Base-by-base conservation (phyloP, 805 yeast species). In the Schwanniomyces vanrijiae region DNA sequence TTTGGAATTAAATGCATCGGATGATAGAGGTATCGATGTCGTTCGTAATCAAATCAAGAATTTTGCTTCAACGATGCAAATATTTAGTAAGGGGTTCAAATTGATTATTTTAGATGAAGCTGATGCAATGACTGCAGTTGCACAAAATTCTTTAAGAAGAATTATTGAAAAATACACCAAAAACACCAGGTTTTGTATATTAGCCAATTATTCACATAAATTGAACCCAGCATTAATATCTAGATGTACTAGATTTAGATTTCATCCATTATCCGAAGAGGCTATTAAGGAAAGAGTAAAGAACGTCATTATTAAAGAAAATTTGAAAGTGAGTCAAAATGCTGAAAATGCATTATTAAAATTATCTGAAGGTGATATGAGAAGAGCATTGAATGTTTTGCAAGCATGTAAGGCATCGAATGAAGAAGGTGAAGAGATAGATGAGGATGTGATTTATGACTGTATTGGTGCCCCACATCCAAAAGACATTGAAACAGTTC, bases 381-480 rank as follows among this genome's bases (percentile, higher is more conserved):
- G 99, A 71, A 81, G 88, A 43, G 96, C 96, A 1, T 75, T 94
- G 56, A 94, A 94, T 60, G 97, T 94, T 4, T 68, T 94, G 48
- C 99, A 94, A 67, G 96, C 98, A 0, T 89, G 98, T 65, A 81
- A 86, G 51, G 91, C 97, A 0, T 88, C 96, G 1, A 51, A 64
- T 25, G 64, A 56, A 24, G 75, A 61, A 6, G 68, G 68, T 2
- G 81, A 79, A 42, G 66, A 58, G 38, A 86, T 94, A 35, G 78
- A 85, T 24, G 80, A 78, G 25, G 83, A 82, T 45, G 84, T 88
- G 83, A 84, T 94, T 31, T 94, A 89, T 64, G 96, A 91, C 52
- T 91, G 97, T 63, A 85, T 94, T 26, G 99, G 99, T 1, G 91
- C 96, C 1, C 98, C 99, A 3, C 87, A 87, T 53, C 98, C 98